These are phyloP conservation scores for Phlebiopsis flavidoalba DNA, from an alignment of 768 basidiomycete genomes.

Conservation along the genomic window DNA sequence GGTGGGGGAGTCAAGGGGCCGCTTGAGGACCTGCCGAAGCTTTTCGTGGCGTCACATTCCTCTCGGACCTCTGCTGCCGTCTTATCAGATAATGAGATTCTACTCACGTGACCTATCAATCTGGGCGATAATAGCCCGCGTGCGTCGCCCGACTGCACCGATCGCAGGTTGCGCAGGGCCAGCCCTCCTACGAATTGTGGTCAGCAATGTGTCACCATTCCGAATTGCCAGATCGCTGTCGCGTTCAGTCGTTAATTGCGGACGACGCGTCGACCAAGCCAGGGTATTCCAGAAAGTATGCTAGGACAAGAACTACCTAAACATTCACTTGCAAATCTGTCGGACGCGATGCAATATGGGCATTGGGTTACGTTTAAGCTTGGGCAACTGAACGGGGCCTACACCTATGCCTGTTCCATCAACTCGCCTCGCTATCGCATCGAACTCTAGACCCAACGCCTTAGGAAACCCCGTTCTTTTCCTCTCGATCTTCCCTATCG, in stretches of 20 bases:
- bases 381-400: neutral
- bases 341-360: too few relatives aligned
- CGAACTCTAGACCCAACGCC: slow-evolving; percentile 21
- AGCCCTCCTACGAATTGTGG: neutral
- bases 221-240: too few relatives aligned
- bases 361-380: neutral
- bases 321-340: neutral
- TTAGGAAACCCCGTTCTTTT: slow-evolving; percentile 20
- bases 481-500: slow-evolving; percentile 13
- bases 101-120: neutral
- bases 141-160: neutral
- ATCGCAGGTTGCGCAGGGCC: neutral
- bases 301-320: neutral
- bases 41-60: neutral
- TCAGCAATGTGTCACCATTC: neutral
- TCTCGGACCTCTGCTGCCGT: neutral
- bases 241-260: too few relatives aligned
- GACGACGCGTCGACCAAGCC: neutral
- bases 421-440: slow-evolving; percentile 12
- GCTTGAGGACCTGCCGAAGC: neutral
- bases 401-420: neutral
- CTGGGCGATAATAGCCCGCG: neutral
- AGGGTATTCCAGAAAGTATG: neutral
- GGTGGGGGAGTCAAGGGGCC: neutral
- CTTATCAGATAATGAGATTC: slow-evolving; percentile 1